These are phyloP conservation scores for Colletotrichum aenigma DNA, from an alignment of 2,329 filamentous ascomycete species.

Conservation along the genomic window DNA sequence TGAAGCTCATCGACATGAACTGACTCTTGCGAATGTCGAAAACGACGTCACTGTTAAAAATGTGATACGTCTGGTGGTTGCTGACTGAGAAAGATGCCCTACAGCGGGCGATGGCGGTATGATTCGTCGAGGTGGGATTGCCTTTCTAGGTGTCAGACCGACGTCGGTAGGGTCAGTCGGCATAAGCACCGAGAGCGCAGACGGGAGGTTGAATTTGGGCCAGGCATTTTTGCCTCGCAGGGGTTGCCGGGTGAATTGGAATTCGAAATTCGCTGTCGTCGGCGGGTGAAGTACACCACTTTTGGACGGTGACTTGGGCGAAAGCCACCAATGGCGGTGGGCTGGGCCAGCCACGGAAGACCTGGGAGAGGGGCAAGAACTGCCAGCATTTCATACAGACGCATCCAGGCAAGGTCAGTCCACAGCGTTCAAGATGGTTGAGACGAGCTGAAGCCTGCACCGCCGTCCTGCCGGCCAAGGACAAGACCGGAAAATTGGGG, in stretches of 20 bases:
- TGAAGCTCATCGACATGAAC: not conserved
- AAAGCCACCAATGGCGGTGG: slow-evolving; percentile 15
- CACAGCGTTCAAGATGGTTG: slow-evolving; percentile 10
- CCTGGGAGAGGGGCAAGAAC: not conserved
- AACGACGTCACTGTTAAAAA: slow-evolving; percentile 4
- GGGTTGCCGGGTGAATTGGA: slow-evolving; percentile 13
- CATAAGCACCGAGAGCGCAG: not conserved
- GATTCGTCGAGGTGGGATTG: slow-evolving; percentile 5
- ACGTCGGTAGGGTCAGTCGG: slow-evolving; percentile 1
- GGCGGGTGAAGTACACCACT: not conserved
- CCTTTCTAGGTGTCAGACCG: not conserved
- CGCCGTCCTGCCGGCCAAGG: not conserved
- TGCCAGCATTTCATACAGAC: not conserved
- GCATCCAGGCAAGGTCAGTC: slow-evolving; percentile 8
- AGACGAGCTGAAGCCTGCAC: slow-evolving; percentile 5
- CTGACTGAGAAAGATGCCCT: slow-evolving; percentile 9
- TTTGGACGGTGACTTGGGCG: not conserved
- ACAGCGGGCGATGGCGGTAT: not conserved
- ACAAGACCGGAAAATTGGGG: slow-evolving; percentile 11
- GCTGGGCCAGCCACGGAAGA: not conserved
- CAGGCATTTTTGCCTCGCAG: slow-evolving; percentile 4
- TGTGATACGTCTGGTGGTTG: slow-evolving; percentile 3
- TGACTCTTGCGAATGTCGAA: not conserved
- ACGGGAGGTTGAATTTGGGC: not conserved
- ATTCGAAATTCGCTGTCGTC: not conserved